Evolutionary conservation across 2,329 filamentous ascomycete species (phyloP).

Genomic region (Aspergillus sergii): DNA sequence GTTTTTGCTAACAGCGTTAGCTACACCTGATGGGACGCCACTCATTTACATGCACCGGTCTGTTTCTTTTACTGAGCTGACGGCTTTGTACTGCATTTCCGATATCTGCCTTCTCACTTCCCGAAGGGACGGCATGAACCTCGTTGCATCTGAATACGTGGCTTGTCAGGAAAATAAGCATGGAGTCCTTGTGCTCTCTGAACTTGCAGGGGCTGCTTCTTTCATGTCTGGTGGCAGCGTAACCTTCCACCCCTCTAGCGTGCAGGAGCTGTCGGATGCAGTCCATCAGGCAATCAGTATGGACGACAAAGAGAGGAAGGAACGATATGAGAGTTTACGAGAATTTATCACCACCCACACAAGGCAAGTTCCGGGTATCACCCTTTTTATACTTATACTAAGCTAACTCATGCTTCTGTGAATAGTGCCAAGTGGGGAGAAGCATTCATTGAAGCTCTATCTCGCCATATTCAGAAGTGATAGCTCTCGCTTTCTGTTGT

Average conservation of each 20-base stretch:
- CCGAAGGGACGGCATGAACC: slow-evolving; percentile 93
- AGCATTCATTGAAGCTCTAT: slow-evolving; percentile 25
- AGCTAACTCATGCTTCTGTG: neutral
- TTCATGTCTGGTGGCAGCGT: slow-evolving; percentile 79
- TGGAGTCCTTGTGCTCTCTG: slow-evolving; percentile 88
- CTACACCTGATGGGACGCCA: slow-evolving; percentile 92
- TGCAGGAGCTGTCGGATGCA: slow-evolving; percentile 83
- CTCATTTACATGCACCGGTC: slow-evolving; percentile 96
- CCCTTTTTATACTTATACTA: neutral
- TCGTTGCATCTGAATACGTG: slow-evolving; percentile 96
- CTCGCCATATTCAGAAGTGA: neutral
- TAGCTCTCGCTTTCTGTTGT: neutral
- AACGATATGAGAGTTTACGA: slow-evolving; percentile 81
- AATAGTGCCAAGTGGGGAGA: slow-evolving; percentile 37
- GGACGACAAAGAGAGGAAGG: slow-evolving; percentile 75
- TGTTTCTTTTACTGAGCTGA: slow-evolving; percentile 88
- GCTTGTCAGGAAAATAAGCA: slow-evolving; percentile 84
- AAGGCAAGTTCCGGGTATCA: slow-evolving; percentile 48
- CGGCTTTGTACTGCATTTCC: slow-evolving; percentile 86
- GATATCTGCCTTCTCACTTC: slow-evolving; percentile 88
- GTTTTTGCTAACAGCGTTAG: slow-evolving; percentile 30
- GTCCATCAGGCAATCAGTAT: slow-evolving; percentile 88
- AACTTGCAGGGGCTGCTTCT: slow-evolving; percentile 93
- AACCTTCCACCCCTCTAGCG: slow-evolving; percentile 95
- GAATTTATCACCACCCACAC: slow-evolving; percentile 93